Base-by-base conservation (phyloP, 805 yeast species). In the Nakazawaea anatomiae region DNA sequence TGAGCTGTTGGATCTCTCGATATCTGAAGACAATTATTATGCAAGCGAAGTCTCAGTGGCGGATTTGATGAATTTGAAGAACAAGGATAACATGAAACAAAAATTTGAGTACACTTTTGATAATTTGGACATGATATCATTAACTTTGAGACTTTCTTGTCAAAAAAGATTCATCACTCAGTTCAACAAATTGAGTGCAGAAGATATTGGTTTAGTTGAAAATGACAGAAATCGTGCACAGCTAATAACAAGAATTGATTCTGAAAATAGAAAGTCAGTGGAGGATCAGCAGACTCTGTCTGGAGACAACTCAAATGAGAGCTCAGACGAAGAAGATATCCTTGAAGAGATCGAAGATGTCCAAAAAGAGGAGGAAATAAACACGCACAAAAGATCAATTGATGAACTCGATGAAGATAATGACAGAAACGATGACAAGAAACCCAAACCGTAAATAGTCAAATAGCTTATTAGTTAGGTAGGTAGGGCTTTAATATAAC, bases 351-450 rank as follows among this genome's bases (percentile, higher is more conserved):
- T 29, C 5, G 47, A 52, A 7, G 51, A 40, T 4, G 52, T 39
- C 14, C 59, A 14, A 49, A 18, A 18, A 18, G 25, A 18, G 25
- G 25, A 18, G 47, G 61, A 65, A 52, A 55, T 69, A 55, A 57
- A 61, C 54, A 49, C 66, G 57, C 60, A 66, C 55, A 55, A 62
- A 52, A 62, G 69, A 55, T 60, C 67, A 50, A 66, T 63, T 35
- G 61, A 57, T 28, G 49, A 57, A 43, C 62, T 52, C 4, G 58
- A 53, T 27, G 62, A 57, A 6, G 59, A 55, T 9, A 58, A 52
- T 14, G 54, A 51, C 6, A 34, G 28, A 10, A n/a, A 34, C 5
- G 30, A 65, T 30, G 35, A 29, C 31, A 32, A 32, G 35, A 32
- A 11, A 32, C 35, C 35, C 35, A 32, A 32, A 32, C 35, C 35